Percentiles rank a stretch among this genome's conserved stretches.
Evolutionary conservation across 352 stramenopile genomes (phyloP).

Genomic region (Globisporangium iwayamae): DNA sequence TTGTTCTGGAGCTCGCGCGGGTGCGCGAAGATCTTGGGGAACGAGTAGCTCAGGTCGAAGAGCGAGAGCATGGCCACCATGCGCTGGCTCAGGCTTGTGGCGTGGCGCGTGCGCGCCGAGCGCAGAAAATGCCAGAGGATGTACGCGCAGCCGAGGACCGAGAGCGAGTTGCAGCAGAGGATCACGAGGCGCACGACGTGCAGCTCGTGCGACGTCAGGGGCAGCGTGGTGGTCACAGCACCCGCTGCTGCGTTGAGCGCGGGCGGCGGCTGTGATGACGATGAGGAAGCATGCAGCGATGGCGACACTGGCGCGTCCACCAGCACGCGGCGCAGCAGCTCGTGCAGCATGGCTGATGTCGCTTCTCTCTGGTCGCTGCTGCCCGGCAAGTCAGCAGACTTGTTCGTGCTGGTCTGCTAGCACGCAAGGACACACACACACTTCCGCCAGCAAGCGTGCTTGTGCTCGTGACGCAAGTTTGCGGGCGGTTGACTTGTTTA

Average conservation of each 20-base stretch:
- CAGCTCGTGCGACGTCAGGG: constrained; percentile 27
- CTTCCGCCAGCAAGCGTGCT: background rate
- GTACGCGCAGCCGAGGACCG: constrained; percentile 41
- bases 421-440: background rate
- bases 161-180: constrained; percentile 35
- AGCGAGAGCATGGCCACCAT: constrained; percentile 75
- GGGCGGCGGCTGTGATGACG: background rate
- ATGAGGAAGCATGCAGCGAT: too few species aligned
- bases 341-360: background rate
- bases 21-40: constrained; percentile 52
- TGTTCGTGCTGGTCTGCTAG: background rate
- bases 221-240: background rate
- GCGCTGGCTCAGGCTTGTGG: constrained; percentile 53
- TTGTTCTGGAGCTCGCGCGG: constrained; percentile 18
- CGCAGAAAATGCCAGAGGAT: constrained; percentile 46
- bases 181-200: constrained; percentile 32
- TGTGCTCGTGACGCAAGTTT: background rate
- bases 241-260: background rate
- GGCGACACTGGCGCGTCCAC: background rate
- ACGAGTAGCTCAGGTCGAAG: constrained; percentile 42
- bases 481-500: background rate
- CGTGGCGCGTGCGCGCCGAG: constrained; percentile 18
- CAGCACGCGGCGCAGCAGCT: constrained; percentile 15
- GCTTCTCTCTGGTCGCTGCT: background rate
- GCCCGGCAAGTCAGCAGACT: background rate